These are phyloP conservation scores for Citrus mangshanensis DNA, from an alignment of 345 rosid species.

Conservation along the genomic window DNA sequence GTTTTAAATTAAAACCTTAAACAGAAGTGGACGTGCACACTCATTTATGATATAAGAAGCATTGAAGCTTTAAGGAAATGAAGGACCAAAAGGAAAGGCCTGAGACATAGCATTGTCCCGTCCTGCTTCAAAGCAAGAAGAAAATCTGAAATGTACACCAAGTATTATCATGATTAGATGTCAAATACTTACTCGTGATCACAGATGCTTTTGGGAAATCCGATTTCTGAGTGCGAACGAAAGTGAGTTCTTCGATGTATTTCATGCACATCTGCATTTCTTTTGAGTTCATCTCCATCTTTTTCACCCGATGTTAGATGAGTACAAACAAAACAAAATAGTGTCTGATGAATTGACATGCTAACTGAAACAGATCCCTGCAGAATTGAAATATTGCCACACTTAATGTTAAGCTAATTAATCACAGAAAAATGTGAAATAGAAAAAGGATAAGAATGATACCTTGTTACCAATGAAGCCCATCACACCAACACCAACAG, in stretches of 20 bases:
- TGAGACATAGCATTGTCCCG: not conserved
- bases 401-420: not conserved
- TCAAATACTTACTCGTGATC: slow-evolving; percentile 80
- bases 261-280: slow-evolving; percentile 88
- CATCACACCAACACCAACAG: slow-evolving; percentile 94
- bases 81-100: not conserved
- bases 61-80: not conserved
- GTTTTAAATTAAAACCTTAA: not conserved
- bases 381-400: slow-evolving; percentile 20
- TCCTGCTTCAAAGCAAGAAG: not conserved
- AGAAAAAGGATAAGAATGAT: slow-evolving; percentile 19
- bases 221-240: slow-evolving; percentile 48
- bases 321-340: slow-evolving; percentile 72
- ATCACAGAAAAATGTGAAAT: not conserved
- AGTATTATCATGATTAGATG: not conserved
- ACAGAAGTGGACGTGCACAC: not conserved
- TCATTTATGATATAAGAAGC: not conserved
- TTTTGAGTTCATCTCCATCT: slow-evolving; percentile 83
- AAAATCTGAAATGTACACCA: not conserved
- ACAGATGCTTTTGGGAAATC: slow-evolving; percentile 63
- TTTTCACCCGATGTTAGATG: slow-evolving; percentile 94
- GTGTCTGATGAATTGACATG: slow-evolving; percentile 88
- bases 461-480: slow-evolving; percentile 99
- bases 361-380: slow-evolving; percentile 98
- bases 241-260: slow-evolving; percentile 78